Evolutionary conservation across 1,139 yeast genomes (phyloP), one percentile per base, ranked within the genome.

Genomic region (Torulaspora globosa): DNA sequence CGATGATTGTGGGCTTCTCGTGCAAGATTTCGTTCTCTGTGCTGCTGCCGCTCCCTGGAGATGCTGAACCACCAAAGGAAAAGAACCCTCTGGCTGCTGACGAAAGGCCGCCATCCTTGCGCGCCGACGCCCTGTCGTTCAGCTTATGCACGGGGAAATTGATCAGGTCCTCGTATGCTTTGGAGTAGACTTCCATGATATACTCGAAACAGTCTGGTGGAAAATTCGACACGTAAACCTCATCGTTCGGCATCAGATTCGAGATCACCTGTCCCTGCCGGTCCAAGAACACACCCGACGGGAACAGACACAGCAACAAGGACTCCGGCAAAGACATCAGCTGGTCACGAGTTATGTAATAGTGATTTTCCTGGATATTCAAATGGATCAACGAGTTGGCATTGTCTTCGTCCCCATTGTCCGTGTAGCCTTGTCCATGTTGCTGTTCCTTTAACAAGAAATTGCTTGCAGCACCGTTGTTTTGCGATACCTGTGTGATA

Each of bases 241-340:
- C 71, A 64, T 85, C 94, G 10, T 82, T 81, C 53, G 85, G 90
- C 0, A 92, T 81, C 59, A 84, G 68, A 55, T 83, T 84, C 36
- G 85, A 76, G 46, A 85, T 84, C n/a, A 84, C 84, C 49, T 80
- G 82, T 2, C 94, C 95, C 43, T 78, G 69, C 46, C 74, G 74
- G 62, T 87, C 94, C 49, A 86, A 74, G 62, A 86, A 83, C 5
- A 89, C 90, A 30, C 97, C 97, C 55, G 87, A 86, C 12, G 97
- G 96, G 66, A 82, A 94, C 45, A 87, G 69, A 56, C 97, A 88
- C 46, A 90, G 75, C 51, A 94, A 71, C 27, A 94, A 82, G 53
- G 92, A 81, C 65, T 94, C 97, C 1, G 98, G 97, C 43, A 92
- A 71, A 47, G 90, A 80, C 84, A 89, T 82, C 55, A 92, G 75